Percentiles rank a stretch among this genome's conserved stretches.
These are phyloP conservation scores for Macroventuria anomochaeta DNA, from an alignment of 2,329 filamentous ascomycete genomes.

Conservation along the genomic window DNA sequence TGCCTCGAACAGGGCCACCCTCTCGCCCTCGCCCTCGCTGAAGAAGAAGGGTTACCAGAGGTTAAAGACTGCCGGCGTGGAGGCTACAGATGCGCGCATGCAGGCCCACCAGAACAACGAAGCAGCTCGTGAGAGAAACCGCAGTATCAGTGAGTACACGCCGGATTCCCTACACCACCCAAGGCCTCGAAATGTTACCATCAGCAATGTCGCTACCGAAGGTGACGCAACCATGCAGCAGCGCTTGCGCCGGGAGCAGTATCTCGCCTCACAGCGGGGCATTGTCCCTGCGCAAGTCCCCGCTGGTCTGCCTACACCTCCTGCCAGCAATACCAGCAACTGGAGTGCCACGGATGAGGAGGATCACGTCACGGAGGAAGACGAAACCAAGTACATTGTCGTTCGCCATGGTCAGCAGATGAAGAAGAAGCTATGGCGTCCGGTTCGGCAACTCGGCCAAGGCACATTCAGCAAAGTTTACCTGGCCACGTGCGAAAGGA, in stretches of 20 bases:
- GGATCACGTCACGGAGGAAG: constrained; percentile 53
- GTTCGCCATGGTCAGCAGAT: constrained; percentile 65
- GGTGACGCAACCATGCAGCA: constrained; percentile 59
- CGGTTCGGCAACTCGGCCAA: constrained; percentile 81
- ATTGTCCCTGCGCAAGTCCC: constrained; percentile 64
- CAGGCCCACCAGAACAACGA: constrained; percentile 42
- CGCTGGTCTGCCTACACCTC: constrained; percentile 70
- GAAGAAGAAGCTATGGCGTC: constrained; percentile 80
- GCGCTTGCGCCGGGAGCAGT: constrained; percentile 75
- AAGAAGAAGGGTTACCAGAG: constrained; percentile 58
- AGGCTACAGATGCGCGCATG: constrained; percentile 45
- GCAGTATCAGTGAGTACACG: constrained; percentile 87
- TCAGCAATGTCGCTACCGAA: constrained; percentile 56
- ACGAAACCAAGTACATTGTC: constrained; percentile 54
- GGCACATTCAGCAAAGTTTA: constrained; percentile 96
- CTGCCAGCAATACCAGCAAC: constrained; percentile 71
- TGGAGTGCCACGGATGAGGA: constrained; percentile 63
- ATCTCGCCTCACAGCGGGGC: constrained; percentile 80
- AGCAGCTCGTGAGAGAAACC: constrained; percentile 68
- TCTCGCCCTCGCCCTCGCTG: constrained; percentile 48
- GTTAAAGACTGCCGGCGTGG: constrained; percentile 51
- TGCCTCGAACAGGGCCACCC: constrained; percentile 39
- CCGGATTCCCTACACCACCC: constrained; percentile 73
- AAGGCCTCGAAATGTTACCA: constrained; percentile 72
- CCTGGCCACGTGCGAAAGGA: constrained; percentile 80